Percentiles rank a stretch among this genome's conserved stretches.
These are phyloP conservation scores for Colletotrichum horii DNA, from an alignment of 2,329 filamentous ascomycete genomes.

Conservation along the genomic window DNA sequence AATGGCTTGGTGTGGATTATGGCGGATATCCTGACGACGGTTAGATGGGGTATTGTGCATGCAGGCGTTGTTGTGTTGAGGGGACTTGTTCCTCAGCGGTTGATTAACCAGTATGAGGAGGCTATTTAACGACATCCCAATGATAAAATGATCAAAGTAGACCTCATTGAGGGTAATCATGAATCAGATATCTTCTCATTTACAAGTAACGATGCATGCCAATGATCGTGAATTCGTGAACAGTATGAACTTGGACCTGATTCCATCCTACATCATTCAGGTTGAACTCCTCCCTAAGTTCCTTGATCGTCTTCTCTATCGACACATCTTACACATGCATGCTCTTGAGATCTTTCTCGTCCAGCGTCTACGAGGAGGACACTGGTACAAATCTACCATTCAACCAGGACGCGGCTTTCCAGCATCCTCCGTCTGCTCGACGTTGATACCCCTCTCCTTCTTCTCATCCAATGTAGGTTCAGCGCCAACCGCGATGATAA, in stretches of 20 bases:
- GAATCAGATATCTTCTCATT: accelerated
- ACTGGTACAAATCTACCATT: background rate
- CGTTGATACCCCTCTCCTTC: background rate
- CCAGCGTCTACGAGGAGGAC: no score
- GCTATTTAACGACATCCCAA: background rate
- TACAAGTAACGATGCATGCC: accelerated
- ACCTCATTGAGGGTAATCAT: background rate
- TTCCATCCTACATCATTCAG: background rate
- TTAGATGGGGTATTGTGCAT: constrained; percentile 67
- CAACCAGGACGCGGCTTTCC: no score
- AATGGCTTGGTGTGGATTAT: constrained; percentile 60
- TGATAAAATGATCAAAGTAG: background rate
- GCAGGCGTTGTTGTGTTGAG: constrained; percentile 63
- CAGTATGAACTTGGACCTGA: background rate
- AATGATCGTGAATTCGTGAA: background rate
- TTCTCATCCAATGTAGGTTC: background rate
- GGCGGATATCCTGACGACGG: constrained; percentile 58
- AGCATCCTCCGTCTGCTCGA: background rate
- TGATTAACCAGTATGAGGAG: constrained; percentile 32
- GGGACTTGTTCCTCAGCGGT: constrained; percentile 33
- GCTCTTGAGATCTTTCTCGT: accelerated
- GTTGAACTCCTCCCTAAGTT: accelerated
- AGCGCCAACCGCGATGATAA: background rate
- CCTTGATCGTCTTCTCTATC: background rate
- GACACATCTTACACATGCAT: accelerated